Evolutionary conservation across 106 monocot species (phyloP).

Genomic region (Narthecium ossifragum): DNA sequence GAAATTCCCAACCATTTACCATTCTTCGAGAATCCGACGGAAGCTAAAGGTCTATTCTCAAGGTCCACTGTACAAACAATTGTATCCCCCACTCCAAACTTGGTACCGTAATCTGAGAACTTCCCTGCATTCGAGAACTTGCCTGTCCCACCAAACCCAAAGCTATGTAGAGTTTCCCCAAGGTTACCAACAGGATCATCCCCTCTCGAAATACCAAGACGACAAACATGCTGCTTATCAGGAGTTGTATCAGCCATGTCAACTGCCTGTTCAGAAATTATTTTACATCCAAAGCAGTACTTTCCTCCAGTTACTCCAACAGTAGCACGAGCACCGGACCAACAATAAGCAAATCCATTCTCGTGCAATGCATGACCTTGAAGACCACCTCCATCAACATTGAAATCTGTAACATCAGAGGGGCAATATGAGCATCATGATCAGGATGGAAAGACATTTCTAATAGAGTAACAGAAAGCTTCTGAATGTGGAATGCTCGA

Average conservation of each 20-base stretch:
- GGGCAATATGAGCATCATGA: too few relatives aligned
- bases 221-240: constrained; percentile 56
- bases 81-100: constrained; percentile 54
- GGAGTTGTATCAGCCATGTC: constrained; percentile 44
- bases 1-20: constrained; percentile 53
- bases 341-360: constrained; percentile 72
- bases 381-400: constrained; percentile 41
- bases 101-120: constrained; percentile 48
- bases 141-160: constrained; percentile 72
- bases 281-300: constrained; percentile 77
- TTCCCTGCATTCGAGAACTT: constrained; percentile 47
- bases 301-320: constrained; percentile 56
- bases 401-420: constrained; percentile 51
- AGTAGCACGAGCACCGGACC: constrained; percentile 76
- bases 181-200: constrained; percentile 54
- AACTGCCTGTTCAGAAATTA: constrained; percentile 48
- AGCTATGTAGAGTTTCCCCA: constrained; percentile 53
- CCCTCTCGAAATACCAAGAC: constrained; percentile 59
- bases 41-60: constrained; percentile 35
- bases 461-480: too few relatives aligned
- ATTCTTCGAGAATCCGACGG: constrained; percentile 58
- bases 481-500: too few relatives aligned
- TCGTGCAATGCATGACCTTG: constrained; percentile 47
- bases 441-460: too few relatives aligned
- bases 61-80: constrained; percentile 60